Evolutionary conservation across 371 early-diverging fungal species (phyloP).

Genomic region (Rozella allomycis): DNA sequence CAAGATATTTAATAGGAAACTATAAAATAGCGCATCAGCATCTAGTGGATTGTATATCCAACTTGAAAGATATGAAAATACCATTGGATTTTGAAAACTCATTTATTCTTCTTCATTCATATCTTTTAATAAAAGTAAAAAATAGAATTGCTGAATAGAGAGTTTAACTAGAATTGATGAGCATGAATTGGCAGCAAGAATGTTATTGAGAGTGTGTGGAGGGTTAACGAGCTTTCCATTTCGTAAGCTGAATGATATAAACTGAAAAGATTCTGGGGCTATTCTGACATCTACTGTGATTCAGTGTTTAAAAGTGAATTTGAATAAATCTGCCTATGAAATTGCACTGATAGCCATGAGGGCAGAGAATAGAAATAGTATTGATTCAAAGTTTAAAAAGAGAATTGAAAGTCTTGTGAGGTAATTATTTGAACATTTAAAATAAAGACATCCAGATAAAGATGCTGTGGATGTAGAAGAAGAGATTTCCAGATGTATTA

Average conservation of each 20-base stretch:
- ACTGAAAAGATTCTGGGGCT: constrained; percentile 11
- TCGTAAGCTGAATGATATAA: constrained; percentile 2
- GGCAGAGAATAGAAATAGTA: constrained; percentile 18
- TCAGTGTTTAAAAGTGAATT: constrained; percentile 19
- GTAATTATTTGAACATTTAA: no score
- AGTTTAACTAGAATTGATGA: constrained; percentile 15
- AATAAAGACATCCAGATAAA: no score
- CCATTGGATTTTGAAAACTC: constrained; percentile 23
- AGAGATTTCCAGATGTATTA: no score
- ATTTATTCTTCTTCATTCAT: constrained; percentile 28
- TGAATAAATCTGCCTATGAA: constrained; percentile 19
- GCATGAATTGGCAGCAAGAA: constrained; percentile 17
- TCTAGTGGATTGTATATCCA: constrained; percentile 16
- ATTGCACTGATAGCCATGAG: constrained; percentile 26
- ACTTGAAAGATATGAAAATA: constrained; percentile 11
- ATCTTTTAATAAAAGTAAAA: constrained; percentile 26
- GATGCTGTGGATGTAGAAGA: no score
- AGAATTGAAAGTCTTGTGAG: constrained; percentile 29
- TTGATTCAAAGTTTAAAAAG: constrained; percentile 24
- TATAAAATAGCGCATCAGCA: constrained; percentile 24
- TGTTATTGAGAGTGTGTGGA: constrained; percentile 22
- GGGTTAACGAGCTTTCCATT: constrained; percentile 22
- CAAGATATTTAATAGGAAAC: constrained; percentile 10
- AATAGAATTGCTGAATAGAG: constrained; percentile 3
- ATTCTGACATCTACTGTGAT: constrained; percentile 33